Base-by-base conservation (phyloP, 257 asterid genomes). In the Capsicum chinense region DNA sequence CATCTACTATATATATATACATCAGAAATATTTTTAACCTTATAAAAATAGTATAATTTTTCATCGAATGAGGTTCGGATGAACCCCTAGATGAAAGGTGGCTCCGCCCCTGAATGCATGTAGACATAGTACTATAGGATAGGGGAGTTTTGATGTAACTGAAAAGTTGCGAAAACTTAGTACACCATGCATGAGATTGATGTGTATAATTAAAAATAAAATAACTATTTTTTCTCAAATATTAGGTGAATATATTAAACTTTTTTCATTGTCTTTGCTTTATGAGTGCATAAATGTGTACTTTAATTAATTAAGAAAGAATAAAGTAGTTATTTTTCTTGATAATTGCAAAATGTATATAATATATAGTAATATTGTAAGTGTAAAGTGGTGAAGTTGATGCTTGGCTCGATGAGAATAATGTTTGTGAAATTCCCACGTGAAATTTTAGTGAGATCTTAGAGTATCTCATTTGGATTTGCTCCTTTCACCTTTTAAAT, bases 401-500 rank as follows among this genome's bases (percentile, higher is more conserved):
- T 70, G 57, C 57, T 70, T 70, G 79, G 79, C 79, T 70, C 79
- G 57, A 70, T 39, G 78, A 68, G 78, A 70, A 70, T 42, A 70
- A 17, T 70, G 17, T 70, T 42, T 7, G 79, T 17, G 35, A 70
- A 35, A 69, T 69, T 69, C 79, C 48, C 79, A 39, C 79, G 6
- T 67, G 78, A 57, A 19, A 44, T 70, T 10, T 44, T 42, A 70
- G 37, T 44, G 37, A 15, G 16, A 70, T 70, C 16, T 44, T 42
- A 70, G 37, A 70, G 57, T 17, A 70, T 70, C 79, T 70, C 9
- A 70, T 70, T 70, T 70, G 57, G 79, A 70, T 70, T 70, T 70
- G 79, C 57, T 44, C 37, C 35, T 16, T 70, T n/a, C 16, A 42
- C 15, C 35, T 17, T 42, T 57, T 39, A 39, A 3, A 39, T 39